Evolutionary conservation across 306 rosid genomes (phyloP).

Genomic region (Acacia confusa): DNA sequence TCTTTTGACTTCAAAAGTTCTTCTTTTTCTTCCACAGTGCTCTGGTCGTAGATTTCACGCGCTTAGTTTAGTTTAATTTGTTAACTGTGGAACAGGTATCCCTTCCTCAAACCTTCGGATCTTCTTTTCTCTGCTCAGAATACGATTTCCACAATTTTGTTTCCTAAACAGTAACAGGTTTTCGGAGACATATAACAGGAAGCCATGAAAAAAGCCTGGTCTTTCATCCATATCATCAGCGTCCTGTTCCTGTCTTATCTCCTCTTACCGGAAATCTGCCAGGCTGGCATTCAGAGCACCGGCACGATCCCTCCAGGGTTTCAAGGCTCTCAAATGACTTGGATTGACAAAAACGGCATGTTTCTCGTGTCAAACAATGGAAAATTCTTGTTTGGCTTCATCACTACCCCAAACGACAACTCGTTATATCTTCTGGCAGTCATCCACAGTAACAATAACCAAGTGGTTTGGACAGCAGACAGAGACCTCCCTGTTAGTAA

Average conservation of each 20-base stretch:
- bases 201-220: slow-evolving; percentile 50
- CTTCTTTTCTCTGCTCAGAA: neutral
- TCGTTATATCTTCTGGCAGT: slow-evolving; percentile 55
- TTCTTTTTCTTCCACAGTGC: neutral
- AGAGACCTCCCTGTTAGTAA: slow-evolving; percentile 61
- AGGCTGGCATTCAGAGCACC: slow-evolving; percentile 35
- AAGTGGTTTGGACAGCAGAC: slow-evolving; percentile 73
- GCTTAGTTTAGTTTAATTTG: neutral
- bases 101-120: neutral
- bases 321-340: slow-evolving; percentile 64
- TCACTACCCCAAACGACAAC: slow-evolving; percentile 45
- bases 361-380: slow-evolving; percentile 59
- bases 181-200: neutral
- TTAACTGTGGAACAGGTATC: neutral
- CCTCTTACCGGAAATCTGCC: slow-evolving; percentile 37
- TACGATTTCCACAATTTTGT: neutral
- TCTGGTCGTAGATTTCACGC: neutral
- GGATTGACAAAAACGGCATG: slow-evolving; percentile 59
- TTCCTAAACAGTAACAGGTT: neutral
- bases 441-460: slow-evolving; percentile 36
- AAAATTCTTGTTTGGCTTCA: slow-evolving; percentile 60
- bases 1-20: neutral
- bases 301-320: slow-evolving; percentile 51
- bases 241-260: slow-evolving; percentile 29
- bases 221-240: slow-evolving; percentile 23